These are phyloP conservation scores for Vaccinium corymbosum DNA, from an alignment of 148 eudicot species.

Conservation along the genomic window DNA sequence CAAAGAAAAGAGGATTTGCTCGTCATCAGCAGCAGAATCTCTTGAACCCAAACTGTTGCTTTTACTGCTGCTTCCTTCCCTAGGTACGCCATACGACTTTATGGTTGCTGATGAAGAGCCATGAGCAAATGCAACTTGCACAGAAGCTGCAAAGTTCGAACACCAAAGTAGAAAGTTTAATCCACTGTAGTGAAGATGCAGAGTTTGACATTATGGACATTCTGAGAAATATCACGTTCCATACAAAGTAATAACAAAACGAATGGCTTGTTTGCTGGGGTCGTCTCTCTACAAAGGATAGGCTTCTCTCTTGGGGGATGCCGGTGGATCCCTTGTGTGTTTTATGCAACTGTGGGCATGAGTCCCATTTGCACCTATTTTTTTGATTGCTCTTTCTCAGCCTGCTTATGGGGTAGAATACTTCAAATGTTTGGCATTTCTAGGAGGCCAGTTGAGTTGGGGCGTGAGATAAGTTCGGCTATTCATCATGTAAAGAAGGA, in stretches of 20 bases:
- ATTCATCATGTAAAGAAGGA: too few species aligned
- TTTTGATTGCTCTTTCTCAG: too few species aligned
- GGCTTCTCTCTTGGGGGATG: too few species aligned
- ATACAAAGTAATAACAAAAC: neutral
- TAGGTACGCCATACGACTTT: constrained; percentile 31
- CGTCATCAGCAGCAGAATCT: constrained; percentile 20
- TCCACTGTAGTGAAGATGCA: neutral
- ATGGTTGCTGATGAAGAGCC: constrained; percentile 23
- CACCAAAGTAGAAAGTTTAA: neutral
- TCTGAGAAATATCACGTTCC: neutral
- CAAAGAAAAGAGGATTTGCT: constrained; percentile 20
- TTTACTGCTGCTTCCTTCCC: constrained; percentile 25
- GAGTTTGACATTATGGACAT: neutral
- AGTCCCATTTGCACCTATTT: too few species aligned
- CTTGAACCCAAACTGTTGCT: constrained; percentile 21
- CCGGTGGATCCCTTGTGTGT: too few species aligned
- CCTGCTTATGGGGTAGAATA: too few species aligned
- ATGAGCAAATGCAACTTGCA: constrained; percentile 44
- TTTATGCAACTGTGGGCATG: too few species aligned
- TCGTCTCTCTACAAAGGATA: too few species aligned
- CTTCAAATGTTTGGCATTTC: too few species aligned
- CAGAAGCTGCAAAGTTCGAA: constrained; percentile 38
- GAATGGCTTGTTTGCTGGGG: neutral
- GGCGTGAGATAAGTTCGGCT: too few species aligned
- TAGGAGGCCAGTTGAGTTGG: too few species aligned